Percentiles rank a stretch among this genome's conserved stretches.
phyloP scores from a whole-genome alignment of 2,329 filamentous ascomycete genomes.

The Fusarium floridanum region DNA sequence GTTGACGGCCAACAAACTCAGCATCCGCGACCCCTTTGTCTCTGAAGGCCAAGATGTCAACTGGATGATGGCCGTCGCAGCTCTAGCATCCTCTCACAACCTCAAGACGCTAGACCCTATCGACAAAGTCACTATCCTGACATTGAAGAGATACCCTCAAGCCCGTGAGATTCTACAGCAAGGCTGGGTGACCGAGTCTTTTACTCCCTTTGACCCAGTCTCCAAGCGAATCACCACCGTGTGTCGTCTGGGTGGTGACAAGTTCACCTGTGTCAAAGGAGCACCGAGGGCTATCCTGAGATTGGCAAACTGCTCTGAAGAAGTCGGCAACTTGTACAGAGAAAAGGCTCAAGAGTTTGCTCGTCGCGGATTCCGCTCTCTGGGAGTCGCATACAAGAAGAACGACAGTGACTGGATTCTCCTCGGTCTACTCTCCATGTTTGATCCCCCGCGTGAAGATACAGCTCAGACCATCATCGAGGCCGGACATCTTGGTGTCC shows the following conservation, averaged over 20 bases:
- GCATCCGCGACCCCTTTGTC: conserved; percentile 27
- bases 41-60: conserved; percentile 29
- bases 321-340: conserved; percentile 13
- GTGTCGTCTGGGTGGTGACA: conserved; percentile 15
- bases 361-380: conserved; percentile 21
- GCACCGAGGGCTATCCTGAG: conserved; percentile 16
- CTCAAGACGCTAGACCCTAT: conserved; percentile 17
- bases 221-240: conserved; percentile 30
- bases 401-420: conserved; percentile 30
- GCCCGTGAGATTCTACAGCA: conserved; percentile 30
- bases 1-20: conserved; percentile 23
- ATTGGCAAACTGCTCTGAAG: conserved; percentile 15
- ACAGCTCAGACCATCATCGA: conserved; percentile 30
- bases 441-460: conserved; percentile 24
- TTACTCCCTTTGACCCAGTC: conserved; percentile 28
- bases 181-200: conserved; percentile 21
- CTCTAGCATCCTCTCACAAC: conserved; percentile 20
- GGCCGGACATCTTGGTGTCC: conserved; percentile 19
- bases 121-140: conserved; percentile 33
- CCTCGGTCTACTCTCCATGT: conserved; percentile 25
- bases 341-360: conserved; percentile 33
- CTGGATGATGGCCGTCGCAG: conserved; percentile 37
- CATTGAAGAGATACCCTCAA: conserved; percentile 28
- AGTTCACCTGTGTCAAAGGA: conserved; percentile 16
- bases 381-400: conserved; percentile 35